Conservation (phyloP, 2,329 filamentous ascomycete species). For the Endothia cerciana region DNA sequence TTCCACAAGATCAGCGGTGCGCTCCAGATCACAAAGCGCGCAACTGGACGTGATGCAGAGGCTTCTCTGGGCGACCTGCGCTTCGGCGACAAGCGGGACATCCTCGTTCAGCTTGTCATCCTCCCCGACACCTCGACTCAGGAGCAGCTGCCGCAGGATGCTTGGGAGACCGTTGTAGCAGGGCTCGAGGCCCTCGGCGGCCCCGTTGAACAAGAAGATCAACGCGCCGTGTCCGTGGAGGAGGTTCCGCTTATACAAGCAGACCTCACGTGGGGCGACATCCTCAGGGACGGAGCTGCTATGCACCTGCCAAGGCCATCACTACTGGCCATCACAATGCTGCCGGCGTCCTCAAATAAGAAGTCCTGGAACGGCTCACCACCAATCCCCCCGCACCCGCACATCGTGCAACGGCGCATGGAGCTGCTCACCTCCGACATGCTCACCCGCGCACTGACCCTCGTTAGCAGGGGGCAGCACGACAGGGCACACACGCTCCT, state of each 20-base stretch:
- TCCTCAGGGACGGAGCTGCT: conserved; percentile 83
- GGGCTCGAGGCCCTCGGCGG: conserved; percentile 92
- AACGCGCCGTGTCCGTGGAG: conserved; percentile 82
- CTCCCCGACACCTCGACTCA: conserved; percentile 80
- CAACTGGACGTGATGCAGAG: conserved; percentile 91
- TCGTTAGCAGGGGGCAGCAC: conserved; percentile 89
- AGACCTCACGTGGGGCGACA: conserved; percentile 90
- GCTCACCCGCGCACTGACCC: conserved; percentile 87
- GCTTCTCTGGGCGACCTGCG: conserved; percentile 88
- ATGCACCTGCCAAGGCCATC: conserved; percentile 88
- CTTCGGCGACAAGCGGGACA: conserved; percentile 92
- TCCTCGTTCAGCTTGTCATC: conserved; percentile 92
- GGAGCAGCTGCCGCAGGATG: conserved; percentile 87
- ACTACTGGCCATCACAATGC: conserved; percentile 92
- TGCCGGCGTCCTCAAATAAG: conserved; percentile 70
- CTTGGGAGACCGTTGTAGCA: conserved; percentile 97
- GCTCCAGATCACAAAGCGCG: conserved; percentile 93
- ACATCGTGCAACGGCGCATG: conserved; percentile 95
- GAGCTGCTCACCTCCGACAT: conserved; percentile 97
- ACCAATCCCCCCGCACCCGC: conserved; percentile 92
- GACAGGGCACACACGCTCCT: conserved; percentile 92
- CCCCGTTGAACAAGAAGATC: conserved; percentile 82
- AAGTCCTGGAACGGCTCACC: conserved; percentile 68
- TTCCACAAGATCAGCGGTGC: conserved; percentile 99
- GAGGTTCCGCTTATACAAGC: conserved; percentile 95